A percentile compares a stretch with the other conserved stretches of the same genome.
phyloP scores from a whole-genome alignment of 2,329 filamentous ascomycete genomes.

The Trichocomaceae sp. region DNA sequence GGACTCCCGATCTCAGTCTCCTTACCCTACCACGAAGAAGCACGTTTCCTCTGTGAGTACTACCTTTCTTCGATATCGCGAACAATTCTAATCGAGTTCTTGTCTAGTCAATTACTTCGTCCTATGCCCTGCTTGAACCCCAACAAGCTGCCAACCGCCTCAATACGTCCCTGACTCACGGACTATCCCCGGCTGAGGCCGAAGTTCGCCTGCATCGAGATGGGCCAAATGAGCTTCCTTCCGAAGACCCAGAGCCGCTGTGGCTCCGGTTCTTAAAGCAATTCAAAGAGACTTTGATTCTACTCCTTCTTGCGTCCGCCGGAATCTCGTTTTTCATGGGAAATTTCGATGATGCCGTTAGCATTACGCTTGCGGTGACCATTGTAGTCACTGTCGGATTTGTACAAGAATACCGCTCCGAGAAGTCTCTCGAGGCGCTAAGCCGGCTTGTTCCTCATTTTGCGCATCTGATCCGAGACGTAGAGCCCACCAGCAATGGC shows the following conservation, averaged over 20 bases:
- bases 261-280: conserved; percentile 95
- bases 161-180: conserved; percentile 73
- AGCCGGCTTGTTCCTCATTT: conserved; percentile 92
- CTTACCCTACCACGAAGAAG: conserved; percentile 24
- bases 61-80: background rate
- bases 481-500: conserved; percentile 22
- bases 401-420: conserved; percentile 93
- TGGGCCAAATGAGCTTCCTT: conserved; percentile 89
- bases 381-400: conserved; percentile 97
- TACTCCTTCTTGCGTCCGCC: conserved; percentile 84
- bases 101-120: conserved; percentile 37
- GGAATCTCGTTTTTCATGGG: conserved; percentile 82
- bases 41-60: conserved; percentile 30
- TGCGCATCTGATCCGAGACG: conserved; percentile 78
- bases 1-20: conserved; percentile 25
- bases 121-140: conserved; percentile 62
- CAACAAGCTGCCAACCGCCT: conserved; percentile 71
- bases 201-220: conserved; percentile 69
- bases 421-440: conserved; percentile 92
- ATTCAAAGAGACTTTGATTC: conserved; percentile 90
- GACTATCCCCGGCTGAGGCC: conserved; percentile 74
- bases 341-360: conserved; percentile 90
- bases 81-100: conserved; percentile 2
- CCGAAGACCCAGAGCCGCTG: conserved; percentile 85
- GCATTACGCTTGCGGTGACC: conserved; percentile 90